Evolutionary conservation across 2,329 filamentous ascomycete genomes (phyloP), one percentile per base, ranked within the genome.

Genomic region (Grosmannia clavigera): DNA sequence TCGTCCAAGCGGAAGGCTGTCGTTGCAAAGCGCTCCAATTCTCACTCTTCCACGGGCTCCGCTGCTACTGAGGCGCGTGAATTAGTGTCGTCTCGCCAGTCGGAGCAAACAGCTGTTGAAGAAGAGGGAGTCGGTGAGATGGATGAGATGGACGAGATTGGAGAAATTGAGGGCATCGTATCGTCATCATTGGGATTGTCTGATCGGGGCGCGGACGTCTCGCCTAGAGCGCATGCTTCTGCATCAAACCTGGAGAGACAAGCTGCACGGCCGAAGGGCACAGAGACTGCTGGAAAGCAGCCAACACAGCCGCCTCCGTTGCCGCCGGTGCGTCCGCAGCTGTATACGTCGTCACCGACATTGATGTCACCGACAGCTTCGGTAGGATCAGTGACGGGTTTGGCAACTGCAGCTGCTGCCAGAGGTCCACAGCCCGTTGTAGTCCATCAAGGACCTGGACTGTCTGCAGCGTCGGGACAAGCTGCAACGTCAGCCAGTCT

Each of bases 281-380:
- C 73, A 19, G 81, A 80, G 65, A 74, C 76, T 27, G 72, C 74
- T 12, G 79, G 78, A 3, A 82, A 82, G 63, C 75, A 73, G 55
- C 76, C 77, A 11, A 71, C 57, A 11, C 63, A 9, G 16, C 3
- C 55, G 6, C 9, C 25, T 19, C 3, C 1, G 12, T 12, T 14
- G 11, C 25, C 19, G 5, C 12, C 27, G 22, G 10, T 52, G 50
- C 14, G 27, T n/a, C 50, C 19, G 27, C 52, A 55, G 19, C 29
- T 16, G 27, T 7, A 25, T 27, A 57, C 16, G 10, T 12, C 5
- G 35, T 46, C 54, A 9, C 33, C 33, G 16, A 19, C 54, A 27
- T 27, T 38, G 22, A 12, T 38, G n/a, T 12, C 40, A 5, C 16
- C 46, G 31, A 48, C n/a, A 19, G 22, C 48, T 11, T 52, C 27